These are phyloP conservation scores for Harringtonia aguacate DNA, from an alignment of 2,329 filamentous ascomycete species.

Conservation along the genomic window DNA sequence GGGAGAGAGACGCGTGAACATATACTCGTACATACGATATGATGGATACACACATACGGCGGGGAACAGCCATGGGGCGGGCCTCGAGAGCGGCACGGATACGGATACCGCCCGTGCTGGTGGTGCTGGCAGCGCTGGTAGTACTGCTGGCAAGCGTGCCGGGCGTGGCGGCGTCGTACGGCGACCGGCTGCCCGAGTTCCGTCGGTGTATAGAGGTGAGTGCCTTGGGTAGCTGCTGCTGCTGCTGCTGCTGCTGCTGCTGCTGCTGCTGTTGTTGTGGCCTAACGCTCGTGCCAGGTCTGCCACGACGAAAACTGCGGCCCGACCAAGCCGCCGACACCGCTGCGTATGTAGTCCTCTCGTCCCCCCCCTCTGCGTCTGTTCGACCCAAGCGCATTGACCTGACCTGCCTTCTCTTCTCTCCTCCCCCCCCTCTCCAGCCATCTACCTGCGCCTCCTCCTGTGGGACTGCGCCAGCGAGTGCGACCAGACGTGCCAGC, in stretches of 20 bases:
- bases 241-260: not conserved
- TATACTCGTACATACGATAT: too few relatives aligned
- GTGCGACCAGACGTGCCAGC: constrained; percentile 97
- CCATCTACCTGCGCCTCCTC: constrained; percentile 73
- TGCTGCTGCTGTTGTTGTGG: not conserved
- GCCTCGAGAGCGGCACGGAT: too few relatives aligned
- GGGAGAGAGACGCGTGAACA: too few relatives aligned
- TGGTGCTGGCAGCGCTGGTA: constrained; percentile 4
- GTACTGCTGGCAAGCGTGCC: constrained; percentile 26
- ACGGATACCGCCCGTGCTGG: too few relatives aligned
- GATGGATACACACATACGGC: too few relatives aligned
- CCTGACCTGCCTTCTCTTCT: not conserved
- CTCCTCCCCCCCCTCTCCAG: constrained; percentile 30
- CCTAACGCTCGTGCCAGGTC: constrained; percentile 38
- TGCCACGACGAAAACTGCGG: constrained; percentile 75
- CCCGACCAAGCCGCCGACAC: constrained; percentile 42
- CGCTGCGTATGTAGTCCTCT: constrained; percentile 52
- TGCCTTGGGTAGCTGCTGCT: constrained; percentile 4
- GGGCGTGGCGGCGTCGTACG: constrained; percentile 58
- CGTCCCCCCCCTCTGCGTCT: not conserved
- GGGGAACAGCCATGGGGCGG: too few relatives aligned
- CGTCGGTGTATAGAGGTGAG: constrained; percentile 72
- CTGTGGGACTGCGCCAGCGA: constrained; percentile 88
- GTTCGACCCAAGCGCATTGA: too few relatives aligned
- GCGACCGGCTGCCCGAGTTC: constrained; percentile 83